phyloP scores from a whole-genome alignment of 2,329 filamentous ascomycete genomes.

The Hypoxylon sp. region DNA sequence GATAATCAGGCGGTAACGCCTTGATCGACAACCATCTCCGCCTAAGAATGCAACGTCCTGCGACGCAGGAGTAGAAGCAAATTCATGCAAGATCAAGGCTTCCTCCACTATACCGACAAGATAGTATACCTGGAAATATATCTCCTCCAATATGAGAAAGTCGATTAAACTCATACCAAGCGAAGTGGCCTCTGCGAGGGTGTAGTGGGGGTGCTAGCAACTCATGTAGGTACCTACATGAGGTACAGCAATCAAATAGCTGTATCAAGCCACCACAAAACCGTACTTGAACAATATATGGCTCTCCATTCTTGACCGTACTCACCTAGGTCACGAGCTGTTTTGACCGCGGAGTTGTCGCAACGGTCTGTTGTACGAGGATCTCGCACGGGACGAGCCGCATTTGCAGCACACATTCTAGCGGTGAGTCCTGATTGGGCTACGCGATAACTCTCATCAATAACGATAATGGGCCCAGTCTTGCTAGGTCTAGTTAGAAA shows the following conservation, averaged over 20 bases:
- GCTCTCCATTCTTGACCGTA: not conserved
- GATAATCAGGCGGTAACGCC: not conserved
- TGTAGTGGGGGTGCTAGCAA: not conserved
- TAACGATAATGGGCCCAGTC: not conserved
- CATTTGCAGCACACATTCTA: not conserved
- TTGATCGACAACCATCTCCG: not conserved
- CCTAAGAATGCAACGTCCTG: not conserved
- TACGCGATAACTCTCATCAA: not conserved
- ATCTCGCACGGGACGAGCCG: not conserved
- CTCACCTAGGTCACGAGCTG: not conserved
- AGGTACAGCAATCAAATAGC: not conserved
- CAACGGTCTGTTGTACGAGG: not conserved
- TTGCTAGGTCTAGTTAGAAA: not conserved
- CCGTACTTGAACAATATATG: not conserved
- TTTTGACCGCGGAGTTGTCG: not conserved
- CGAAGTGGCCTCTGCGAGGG: not conserved
- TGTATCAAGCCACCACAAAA: not conserved
- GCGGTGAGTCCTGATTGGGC: not conserved
- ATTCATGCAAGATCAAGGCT: not conserved
- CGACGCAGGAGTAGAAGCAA: not conserved
- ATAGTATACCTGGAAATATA: not conserved
- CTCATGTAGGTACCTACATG: not conserved
- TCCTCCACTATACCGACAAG: not conserved
- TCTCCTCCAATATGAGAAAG: not conserved
- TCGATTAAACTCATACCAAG: not conserved